phyloP scores from a whole-genome alignment of 1,284 basidiomycete species.

The Volvariella surrecta region DNA sequence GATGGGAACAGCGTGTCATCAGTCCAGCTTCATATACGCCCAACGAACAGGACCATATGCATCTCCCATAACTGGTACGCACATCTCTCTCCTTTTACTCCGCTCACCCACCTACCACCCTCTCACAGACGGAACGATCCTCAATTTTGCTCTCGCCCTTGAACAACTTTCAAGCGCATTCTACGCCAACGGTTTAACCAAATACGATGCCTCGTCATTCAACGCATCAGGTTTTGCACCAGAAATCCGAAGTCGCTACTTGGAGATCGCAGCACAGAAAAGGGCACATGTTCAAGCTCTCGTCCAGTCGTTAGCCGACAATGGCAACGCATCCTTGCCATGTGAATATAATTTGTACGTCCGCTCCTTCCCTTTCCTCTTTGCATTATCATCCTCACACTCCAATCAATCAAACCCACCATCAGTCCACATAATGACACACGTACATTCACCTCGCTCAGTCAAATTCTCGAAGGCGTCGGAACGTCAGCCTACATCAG shows the following conservation, averaged over 20 bases:
- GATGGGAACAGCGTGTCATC: too few relatives aligned
- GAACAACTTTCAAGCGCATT: conserved; percentile 67
- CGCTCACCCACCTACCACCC: too few relatives aligned
- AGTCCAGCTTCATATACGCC: too few relatives aligned
- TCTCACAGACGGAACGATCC: conserved; percentile 17
- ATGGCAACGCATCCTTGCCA: conserved; percentile 38
- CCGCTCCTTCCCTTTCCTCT: neutral
- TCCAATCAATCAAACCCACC: neutral
- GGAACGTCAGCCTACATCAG: conserved; percentile 16
- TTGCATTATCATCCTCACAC: conserved; percentile 1
- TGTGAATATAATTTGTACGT: conserved; percentile 56
- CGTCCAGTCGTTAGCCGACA: conserved; percentile 30
- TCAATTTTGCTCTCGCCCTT: conserved; percentile 59
- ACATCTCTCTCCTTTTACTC: too few relatives aligned
- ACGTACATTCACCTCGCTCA: conserved; percentile 42
- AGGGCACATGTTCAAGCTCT: conserved; percentile 32
- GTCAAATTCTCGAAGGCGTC: conserved; percentile 49
- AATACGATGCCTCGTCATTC: conserved; percentile 42
- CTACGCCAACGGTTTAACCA: conserved; percentile 35
- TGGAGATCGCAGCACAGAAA: conserved; percentile 55
- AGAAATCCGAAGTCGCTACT: conserved; percentile 38
- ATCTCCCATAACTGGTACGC: too few relatives aligned
- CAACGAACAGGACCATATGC: too few relatives aligned
- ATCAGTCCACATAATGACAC: conserved; percentile 43
- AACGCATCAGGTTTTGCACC: conserved; percentile 37